Evolutionary conservation across 2,329 filamentous ascomycete genomes (phyloP).

Genomic region (Pezicula radicicola): DNA sequence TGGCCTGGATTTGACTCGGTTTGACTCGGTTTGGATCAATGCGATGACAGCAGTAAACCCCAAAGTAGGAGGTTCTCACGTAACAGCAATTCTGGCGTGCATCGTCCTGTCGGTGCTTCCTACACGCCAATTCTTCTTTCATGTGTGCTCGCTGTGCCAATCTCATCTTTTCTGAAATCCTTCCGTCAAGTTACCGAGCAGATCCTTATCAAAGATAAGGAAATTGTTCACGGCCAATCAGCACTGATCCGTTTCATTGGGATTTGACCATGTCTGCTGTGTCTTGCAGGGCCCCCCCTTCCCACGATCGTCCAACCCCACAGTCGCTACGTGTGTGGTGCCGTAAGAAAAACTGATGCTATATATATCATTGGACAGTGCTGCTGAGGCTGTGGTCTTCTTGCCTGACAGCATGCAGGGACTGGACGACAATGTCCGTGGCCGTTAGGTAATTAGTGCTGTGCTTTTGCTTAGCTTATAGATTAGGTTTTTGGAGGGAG

Average conservation of each 20-base stretch:
- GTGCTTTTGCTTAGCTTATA: background rate
- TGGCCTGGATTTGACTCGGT: background rate
- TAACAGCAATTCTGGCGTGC: constrained; percentile 13
- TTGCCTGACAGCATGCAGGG: background rate
- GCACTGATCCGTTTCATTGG: too few species aligned
- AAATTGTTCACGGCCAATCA: too few species aligned
- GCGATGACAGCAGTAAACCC: constrained; percentile 25
- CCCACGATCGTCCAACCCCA: background rate
- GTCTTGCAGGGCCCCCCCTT: too few species aligned
- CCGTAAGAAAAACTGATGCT: background rate
- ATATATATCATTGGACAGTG: background rate
- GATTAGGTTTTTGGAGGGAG: background rate
- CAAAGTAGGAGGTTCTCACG: constrained; percentile 18
- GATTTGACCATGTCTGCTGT: too few species aligned
- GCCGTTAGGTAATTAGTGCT: background rate
- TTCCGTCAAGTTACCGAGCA: constrained; percentile 3
- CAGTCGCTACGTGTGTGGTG: background rate
- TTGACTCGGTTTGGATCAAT: background rate
- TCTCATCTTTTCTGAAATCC: constrained; percentile 3
- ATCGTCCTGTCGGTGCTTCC: background rate
- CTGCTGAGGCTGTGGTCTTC: too few species aligned
- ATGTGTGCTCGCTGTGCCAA: too few species aligned
- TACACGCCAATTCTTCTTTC: too few species aligned
- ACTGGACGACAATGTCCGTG: background rate
- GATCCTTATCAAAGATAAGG: too few species aligned